Base-by-base conservation (phyloP, 2,329 filamentous ascomycete genomes). In the Clarireedia sp. region DNA sequence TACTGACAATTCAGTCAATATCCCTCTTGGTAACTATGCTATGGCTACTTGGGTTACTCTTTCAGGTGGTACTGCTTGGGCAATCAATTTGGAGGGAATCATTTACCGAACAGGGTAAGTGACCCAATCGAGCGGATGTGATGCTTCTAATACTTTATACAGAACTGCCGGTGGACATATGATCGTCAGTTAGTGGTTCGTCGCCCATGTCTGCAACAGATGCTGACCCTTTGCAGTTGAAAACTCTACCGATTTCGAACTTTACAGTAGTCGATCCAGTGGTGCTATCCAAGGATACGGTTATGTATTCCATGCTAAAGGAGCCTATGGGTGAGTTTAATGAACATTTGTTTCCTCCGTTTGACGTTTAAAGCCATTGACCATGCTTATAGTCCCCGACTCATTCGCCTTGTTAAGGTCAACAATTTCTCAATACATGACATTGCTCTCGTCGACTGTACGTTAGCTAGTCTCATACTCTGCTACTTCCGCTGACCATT, bases 201-300 rank as follows among this genome's bases (percentile, higher is more conserved):
- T 12, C 8, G 16, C 3, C 5, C 3, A 10, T 6, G 7, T 14
- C 10, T 10, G 12, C 5, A 23, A 23, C 26, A 26, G 12, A 24
- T 41, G 3, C 16, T 54, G 14, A 54, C 3, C 6, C 8, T 4
- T 17, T 19, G 10, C 46, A 51, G 47, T 80, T 51, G 68, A 75
- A 57, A 72, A 77, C 57, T 70, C 72, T 8, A 71, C 68, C 51
- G 76, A 80, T 60, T 78, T 80, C 47, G 78, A 81, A 61, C 58
- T 81, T 50, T 79, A 78, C 64, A 78, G 75, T 37, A 74, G 72
- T 40, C 78, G 71, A 5, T 75, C 74, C 16, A 71, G 72, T 55
- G 78, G 78, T 54, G 77, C 78, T 12, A 69, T 80, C 16, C 78
- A 80, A 63, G 77, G 77, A 10, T 73, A 73, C 48, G 78, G 78